These are phyloP conservation scores for Aureobasidium leucospermi DNA, from an alignment of 2,329 filamentous ascomycete species.

Conservation along the genomic window DNA sequence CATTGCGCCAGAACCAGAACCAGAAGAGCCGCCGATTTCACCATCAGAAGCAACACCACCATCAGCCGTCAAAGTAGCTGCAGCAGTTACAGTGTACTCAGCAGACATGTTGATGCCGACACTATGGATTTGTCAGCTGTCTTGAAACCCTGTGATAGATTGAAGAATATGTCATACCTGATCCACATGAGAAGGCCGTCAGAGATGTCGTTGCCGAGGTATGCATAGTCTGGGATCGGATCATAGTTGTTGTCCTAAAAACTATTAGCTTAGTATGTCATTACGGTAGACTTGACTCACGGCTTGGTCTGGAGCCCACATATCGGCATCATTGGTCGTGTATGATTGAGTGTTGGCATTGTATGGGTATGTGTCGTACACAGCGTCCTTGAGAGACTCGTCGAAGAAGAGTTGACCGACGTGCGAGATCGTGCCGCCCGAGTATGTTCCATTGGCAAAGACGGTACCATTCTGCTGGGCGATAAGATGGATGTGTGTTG, in stretches of 20 bases:
- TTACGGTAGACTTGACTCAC: slow-evolving; percentile 25
- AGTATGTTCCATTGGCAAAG: slow-evolving; percentile 45
- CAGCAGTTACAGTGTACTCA: not conserved
- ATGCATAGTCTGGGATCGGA: slow-evolving; percentile 51
- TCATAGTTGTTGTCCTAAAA: slow-evolving; percentile 36
- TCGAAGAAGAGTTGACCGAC: slow-evolving; percentile 61
- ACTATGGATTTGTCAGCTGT: no score
- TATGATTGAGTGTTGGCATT: slow-evolving; percentile 35
- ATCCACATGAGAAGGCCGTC: slow-evolving; percentile 51
- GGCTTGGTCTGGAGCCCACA: slow-evolving; percentile 43
- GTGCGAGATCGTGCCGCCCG: slow-evolving; percentile 47
- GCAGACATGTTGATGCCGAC: slow-evolving; percentile 22
- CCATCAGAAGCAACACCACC: slow-evolving; percentile 23
- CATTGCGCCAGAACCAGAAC: no score
- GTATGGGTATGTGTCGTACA: slow-evolving; percentile 43
- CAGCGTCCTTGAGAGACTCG: slow-evolving; percentile 46
- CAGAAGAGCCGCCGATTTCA: not conserved
- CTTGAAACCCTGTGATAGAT: no score
- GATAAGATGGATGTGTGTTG: slow-evolving; percentile 35
- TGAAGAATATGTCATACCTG: not conserved
- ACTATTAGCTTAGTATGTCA: no score
- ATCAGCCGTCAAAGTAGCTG: slow-evolving; percentile 17
- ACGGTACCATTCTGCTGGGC: slow-evolving; percentile 32
- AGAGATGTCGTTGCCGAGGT: slow-evolving; percentile 45
- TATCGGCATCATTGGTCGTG: slow-evolving; percentile 47